Evolutionary conservation across 169 alveolate species (phyloP).

Genomic region (Babesia gibsoni): DNA sequence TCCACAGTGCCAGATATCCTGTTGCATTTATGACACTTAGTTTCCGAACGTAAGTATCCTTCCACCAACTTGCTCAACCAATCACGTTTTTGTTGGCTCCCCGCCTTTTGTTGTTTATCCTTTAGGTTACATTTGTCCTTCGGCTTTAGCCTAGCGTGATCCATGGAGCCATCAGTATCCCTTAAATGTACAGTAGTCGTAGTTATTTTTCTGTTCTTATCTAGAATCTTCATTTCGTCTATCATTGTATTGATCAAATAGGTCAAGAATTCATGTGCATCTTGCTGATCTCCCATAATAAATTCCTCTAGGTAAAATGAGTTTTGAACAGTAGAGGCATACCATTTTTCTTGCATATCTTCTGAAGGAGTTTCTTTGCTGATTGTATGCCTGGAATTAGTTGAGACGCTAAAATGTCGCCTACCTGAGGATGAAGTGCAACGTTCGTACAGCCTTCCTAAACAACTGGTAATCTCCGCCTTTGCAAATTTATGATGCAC

Average conservation of each 20-base stretch:
- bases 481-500: neutral
- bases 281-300: constrained; percentile 58
- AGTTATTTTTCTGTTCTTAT: too few relatives aligned
- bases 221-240: constrained; percentile 40
- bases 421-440: constrained; percentile 34
- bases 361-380: constrained; percentile 32
- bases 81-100: constrained; percentile 2
- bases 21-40: constrained; percentile 42
- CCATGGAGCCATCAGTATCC: too few relatives aligned
- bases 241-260: constrained; percentile 41
- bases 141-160: neutral
- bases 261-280: constrained; percentile 60
- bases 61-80: constrained; percentile 52
- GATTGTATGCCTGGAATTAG: constrained; percentile 38
- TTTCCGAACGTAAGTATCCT: constrained; percentile 41
- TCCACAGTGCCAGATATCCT: constrained; percentile 26
- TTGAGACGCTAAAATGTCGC: neutral
- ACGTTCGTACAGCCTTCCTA: constrained; percentile 42
- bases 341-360: constrained; percentile 39
- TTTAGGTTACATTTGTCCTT: neutral
- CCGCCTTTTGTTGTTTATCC: neutral
- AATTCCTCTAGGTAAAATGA: constrained; percentile 9
- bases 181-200: too few relatives aligned
- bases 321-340: neutral
- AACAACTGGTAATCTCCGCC: constrained; percentile 37